Evolutionary conservation across 768 basidiomycete genomes (phyloP).

Genomic region (Tylopilus cervinicoccineus): DNA sequence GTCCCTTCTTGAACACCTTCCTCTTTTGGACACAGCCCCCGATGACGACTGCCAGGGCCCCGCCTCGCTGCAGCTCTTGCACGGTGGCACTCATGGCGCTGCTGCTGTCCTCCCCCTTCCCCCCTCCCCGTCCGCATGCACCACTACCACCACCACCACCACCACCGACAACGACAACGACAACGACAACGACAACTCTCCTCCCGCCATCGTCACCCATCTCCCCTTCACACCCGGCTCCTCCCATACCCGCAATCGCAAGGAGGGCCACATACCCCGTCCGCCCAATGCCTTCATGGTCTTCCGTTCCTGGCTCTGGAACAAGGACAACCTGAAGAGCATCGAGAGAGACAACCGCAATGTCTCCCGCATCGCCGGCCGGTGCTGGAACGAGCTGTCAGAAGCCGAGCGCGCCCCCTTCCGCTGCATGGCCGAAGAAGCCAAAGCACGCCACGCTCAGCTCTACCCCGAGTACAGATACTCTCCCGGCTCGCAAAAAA

Average conservation of each 20-base stretch:
- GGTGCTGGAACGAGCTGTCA: constrained; percentile 59
- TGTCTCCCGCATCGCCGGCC: constrained; percentile 66
- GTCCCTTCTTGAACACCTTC: constrained; percentile 33
- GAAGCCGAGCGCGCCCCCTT: constrained; percentile 45
- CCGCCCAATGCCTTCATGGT: constrained; percentile 87
- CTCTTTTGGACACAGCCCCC: constrained; percentile 30
- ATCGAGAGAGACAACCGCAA: constrained; percentile 69
- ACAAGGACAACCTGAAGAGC: constrained; percentile 43
- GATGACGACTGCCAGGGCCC: constrained; percentile 27
- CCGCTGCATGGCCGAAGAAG: constrained; percentile 44
- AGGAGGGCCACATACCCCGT: constrained; percentile 57
- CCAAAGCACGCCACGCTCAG: constrained; percentile 43
- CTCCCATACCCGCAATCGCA: constrained; percentile 41
- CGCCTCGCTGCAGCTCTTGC: constrained; percentile 21
- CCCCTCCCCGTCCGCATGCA: too few relatives aligned
- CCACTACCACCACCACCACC: too few relatives aligned
- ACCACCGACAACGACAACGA: constrained; percentile 15
- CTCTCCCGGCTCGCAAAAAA: constrained; percentile 40
- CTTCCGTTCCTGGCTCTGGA: constrained; percentile 67
- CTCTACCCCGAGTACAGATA: constrained; percentile 63
- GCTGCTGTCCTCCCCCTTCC: constrained; percentile 3
- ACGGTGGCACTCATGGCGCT: constrained; percentile 18
- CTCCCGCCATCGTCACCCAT: constrained; percentile 22
- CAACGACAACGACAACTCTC: constrained; percentile 14
- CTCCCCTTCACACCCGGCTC: constrained; percentile 29